Base-by-base conservation (phyloP, 1,284 basidiomycete genomes). In the Athelia sp. region DNA sequence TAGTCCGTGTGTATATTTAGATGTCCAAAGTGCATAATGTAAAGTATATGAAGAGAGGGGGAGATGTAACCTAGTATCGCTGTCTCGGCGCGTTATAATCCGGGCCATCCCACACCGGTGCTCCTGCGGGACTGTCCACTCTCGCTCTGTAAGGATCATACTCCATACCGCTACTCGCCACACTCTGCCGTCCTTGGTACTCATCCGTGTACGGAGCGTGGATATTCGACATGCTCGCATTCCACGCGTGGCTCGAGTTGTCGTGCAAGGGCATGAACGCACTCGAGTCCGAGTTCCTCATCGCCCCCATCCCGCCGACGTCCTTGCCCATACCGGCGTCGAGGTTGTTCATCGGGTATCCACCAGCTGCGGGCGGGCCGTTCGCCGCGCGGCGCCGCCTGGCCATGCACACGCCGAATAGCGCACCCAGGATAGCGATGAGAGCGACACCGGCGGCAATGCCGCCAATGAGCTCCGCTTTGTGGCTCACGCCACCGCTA, bases 211-310 rank as follows among this genome's bases (percentile, higher is more conserved):
- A 34, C n/a, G 32, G 32, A 11, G n/a, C 32, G 32, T n/a, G 11
- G 32, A 72, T 49, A 54, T 70, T 74, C 18, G 62, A 58, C 17
- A 58, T 71, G 57, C 79, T 82, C 43, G 71, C 68, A 50, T 76
- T 74, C 75, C 76, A 78, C 43, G 72, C 70, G 52, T 70, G 70
- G 55, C 76, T 80, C 47, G 69, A 58, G 56, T 79, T 79, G 55
- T 71, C 73, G 55, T 79, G 76, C 56, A 84, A 59, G 21, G 81
- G 82, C 43, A 79, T 66, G 57, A 83, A 82, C 31, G 78, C 75
- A 54, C 78, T 81, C 54, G 76, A 78, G 62, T 82, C 75, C 55
- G 78, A 78, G 58, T 61, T 61, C 21, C 67, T 62, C 52, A 69
- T 11, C 32, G 32, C n/a, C 50, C 38, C 62, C 61, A 44, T 43